Evolutionary conservation across 768 basidiomycete species (phyloP).

Genomic region (Arthromyces matolae): DNA sequence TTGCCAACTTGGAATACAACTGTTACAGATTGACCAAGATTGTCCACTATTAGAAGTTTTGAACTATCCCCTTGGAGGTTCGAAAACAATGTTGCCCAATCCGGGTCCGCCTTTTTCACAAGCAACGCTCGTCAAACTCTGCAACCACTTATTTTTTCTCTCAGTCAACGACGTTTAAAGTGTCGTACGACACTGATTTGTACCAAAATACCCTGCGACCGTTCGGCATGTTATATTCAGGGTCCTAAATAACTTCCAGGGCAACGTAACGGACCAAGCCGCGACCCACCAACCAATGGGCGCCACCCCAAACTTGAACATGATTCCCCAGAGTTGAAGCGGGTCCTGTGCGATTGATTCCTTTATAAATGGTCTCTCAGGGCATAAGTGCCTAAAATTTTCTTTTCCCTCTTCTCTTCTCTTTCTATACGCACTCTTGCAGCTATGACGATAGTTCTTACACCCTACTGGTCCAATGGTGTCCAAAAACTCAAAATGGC

Average conservation of each 20-base stretch:
- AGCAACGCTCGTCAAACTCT: no score
- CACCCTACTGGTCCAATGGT: conserved; percentile 69
- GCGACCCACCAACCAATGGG: neutral
- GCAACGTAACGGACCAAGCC: conserved; percentile 4
- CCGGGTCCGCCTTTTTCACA: no score
- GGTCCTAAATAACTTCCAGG: conserved; percentile 9
- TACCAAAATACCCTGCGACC: conserved; percentile 1
- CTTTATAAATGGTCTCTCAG: conserved; percentile 6
- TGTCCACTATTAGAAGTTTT: no score
- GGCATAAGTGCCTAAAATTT: neutral
- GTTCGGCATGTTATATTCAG: conserved; percentile 5
- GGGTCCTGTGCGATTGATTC: conserved; percentile 7
- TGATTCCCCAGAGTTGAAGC: conserved; percentile 11
- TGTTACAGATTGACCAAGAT: no score
- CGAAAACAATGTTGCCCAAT: no score
- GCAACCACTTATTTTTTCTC: no score
- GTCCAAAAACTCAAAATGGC: conserved; percentile 66
- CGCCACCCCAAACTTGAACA: conserved; percentile 8
- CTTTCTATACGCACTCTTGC: conserved; percentile 3
- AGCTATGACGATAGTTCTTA: conserved; percentile 60
- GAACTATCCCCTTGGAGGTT: conserved; percentile 3
- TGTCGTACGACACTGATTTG: neutral
- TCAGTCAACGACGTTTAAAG: no score
- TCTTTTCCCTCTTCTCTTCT: conserved; percentile 1
- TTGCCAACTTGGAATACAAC: conserved; percentile 5